These are phyloP conservation scores for Pseudopyrenochaeta lycopersici DNA, from an alignment of 2,329 filamentous ascomycete species.

Conservation along the genomic window DNA sequence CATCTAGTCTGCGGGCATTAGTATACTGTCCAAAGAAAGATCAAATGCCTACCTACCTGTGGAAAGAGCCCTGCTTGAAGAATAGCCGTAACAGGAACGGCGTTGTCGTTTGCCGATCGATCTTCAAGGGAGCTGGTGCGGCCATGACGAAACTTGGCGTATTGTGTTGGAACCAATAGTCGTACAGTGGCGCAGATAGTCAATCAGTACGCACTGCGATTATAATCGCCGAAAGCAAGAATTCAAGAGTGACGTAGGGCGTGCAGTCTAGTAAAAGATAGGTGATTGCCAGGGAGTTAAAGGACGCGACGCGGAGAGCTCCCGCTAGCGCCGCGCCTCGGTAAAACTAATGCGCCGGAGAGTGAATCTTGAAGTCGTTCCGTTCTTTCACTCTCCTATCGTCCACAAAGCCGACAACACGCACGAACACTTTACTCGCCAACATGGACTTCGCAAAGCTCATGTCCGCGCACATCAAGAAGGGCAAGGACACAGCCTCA, in stretches of 20 bases:
- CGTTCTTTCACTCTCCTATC: background rate
- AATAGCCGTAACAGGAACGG: slow-evolving; percentile 89
- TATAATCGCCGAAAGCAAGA: background rate
- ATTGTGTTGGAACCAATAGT: background rate
- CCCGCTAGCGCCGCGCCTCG: slow-evolving; percentile 25
- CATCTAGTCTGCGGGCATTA: slow-evolving; percentile 65
- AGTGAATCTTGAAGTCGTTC: slow-evolving; percentile 13
- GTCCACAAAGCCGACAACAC: background rate
- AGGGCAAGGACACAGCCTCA: slow-evolving; percentile 68
- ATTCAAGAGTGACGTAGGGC: background rate
- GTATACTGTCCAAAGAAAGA: background rate
- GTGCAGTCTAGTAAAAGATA: slow-evolving; percentile 7
- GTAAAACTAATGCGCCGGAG: slow-evolving; percentile 13
- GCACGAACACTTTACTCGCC: background rate
- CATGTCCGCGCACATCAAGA: slow-evolving; percentile 92
- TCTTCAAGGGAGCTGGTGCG: slow-evolving; percentile 42
- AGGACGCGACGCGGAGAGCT: slow-evolving; percentile 29
- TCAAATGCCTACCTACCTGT: slow-evolving; percentile 61
- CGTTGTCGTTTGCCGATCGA: slow-evolving; percentile 75
- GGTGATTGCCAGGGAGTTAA: slow-evolving; percentile 9
- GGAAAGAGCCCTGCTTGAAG: slow-evolving; percentile 77
- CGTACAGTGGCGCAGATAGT: background rate
- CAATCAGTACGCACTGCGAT: background rate
- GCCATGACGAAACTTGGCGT: slow-evolving; percentile 39
- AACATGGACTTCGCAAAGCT: slow-evolving; percentile 93